Evolutionary conservation across 495 filamentous ascomycete species (phyloP).

Genomic region (Daldinia caldariorum): DNA sequence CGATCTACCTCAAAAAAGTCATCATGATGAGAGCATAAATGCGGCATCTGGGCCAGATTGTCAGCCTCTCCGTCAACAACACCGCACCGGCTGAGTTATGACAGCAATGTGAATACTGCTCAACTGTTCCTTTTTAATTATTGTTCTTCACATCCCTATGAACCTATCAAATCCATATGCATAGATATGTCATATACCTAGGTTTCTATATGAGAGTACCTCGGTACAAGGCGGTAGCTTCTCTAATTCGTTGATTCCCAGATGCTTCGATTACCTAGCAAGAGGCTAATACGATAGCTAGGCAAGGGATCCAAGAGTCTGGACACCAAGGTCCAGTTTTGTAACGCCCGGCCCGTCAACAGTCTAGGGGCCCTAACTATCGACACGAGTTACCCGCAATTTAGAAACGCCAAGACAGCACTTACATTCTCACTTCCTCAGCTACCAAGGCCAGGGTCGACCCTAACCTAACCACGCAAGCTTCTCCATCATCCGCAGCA

Average conservation of each 20-base stretch:
- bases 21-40: slow-evolving; percentile 3
- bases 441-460: slow-evolving; percentile 31
- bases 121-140: neutral
- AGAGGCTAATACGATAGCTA: slow-evolving; percentile 26
- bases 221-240: neutral
- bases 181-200: neutral
- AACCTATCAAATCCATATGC: neutral
- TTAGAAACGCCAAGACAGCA: slow-evolving; percentile 46
- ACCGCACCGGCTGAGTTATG: neutral
- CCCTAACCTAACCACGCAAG: slow-evolving; percentile 40
- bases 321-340: slow-evolving; percentile 33
- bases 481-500: slow-evolving; percentile 31
- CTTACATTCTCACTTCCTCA: slow-evolving; percentile 36
- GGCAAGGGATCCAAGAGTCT: slow-evolving; percentile 34
- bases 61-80: neutral
- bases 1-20: neutral
- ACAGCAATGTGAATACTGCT: neutral
- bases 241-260: slow-evolving; percentile 1
- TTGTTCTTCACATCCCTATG: neutral
- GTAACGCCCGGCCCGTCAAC: slow-evolving; percentile 31
- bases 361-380: slow-evolving; percentile 38
- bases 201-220: neutral
- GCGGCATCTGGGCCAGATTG: neutral
- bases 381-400: slow-evolving; percentile 44
- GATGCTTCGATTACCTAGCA: slow-evolving; percentile 11